phyloP scores from a whole-genome alignment of 192 early-diverging fungal genomes.

The Gamsiella multidivaricata region DNA sequence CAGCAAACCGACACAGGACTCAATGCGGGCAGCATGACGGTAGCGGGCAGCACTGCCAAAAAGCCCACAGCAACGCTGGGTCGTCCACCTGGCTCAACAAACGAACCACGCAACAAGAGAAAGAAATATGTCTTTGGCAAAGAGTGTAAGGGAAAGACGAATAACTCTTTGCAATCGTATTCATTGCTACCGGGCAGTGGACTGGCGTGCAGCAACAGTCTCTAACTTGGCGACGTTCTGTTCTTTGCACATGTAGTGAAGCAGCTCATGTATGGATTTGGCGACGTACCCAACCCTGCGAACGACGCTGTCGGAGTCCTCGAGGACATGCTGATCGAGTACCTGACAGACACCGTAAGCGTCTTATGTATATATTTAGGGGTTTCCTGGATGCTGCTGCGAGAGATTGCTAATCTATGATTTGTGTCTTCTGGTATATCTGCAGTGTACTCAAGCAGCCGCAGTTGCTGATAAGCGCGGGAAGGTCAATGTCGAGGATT shows the following conservation, averaged over 20 bases:
- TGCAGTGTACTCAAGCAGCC: constrained; percentile 67
- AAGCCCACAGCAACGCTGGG: constrained; percentile 32
- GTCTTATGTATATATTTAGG: neutral
- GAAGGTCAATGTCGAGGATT: constrained; percentile 79
- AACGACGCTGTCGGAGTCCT: constrained; percentile 82
- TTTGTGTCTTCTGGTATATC: constrained; percentile 12
- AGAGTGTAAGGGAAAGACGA: constrained; percentile 49
- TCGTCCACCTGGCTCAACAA: constrained; percentile 47
- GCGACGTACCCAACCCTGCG: constrained; percentile 80
- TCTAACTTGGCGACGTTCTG: neutral
- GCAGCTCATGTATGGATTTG: constrained; percentile 88
- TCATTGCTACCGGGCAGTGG: too few relatives aligned
- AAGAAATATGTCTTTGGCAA: constrained; percentile 56
- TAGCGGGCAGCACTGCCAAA: constrained; percentile 8
- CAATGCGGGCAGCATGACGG: too few relatives aligned
- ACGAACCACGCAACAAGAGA: constrained; percentile 47
- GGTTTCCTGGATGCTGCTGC: too few relatives aligned
- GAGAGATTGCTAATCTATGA: too few relatives aligned
- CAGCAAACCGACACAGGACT: too few relatives aligned
- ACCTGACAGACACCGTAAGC: constrained; percentile 81
- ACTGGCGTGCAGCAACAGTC: too few relatives aligned
- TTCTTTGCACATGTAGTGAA: constrained; percentile 61
- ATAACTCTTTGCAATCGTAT: too few relatives aligned
- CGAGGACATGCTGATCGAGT: constrained; percentile 85
- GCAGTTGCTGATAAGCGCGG: constrained; percentile 59